A percentile compares a stretch with the other conserved stretches of the same genome.
phyloP scores from a whole-genome alignment of 352 stramenopile species.

The Halophytophthora polymorphica region DNA sequence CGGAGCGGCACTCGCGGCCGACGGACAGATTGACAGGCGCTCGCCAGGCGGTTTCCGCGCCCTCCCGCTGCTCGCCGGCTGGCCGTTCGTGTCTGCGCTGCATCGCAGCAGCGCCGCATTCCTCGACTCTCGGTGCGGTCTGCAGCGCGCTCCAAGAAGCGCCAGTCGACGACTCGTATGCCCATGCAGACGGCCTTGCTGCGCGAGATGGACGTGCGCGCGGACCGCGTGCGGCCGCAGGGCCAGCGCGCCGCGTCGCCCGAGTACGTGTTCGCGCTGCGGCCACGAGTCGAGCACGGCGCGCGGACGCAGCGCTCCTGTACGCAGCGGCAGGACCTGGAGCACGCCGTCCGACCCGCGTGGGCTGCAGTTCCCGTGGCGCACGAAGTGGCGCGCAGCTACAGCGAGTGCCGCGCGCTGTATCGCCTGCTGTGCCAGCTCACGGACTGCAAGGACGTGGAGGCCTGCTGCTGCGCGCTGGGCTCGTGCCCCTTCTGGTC shows the following conservation, averaged over 20 bases:
- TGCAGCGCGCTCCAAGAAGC: not conserved
- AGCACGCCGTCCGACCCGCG: conserved; percentile 15
- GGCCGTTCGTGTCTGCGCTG: no score
- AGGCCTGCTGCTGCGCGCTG: conserved; percentile 45
- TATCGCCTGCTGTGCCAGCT: conserved; percentile 38
- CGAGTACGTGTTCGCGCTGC: conserved; percentile 53
- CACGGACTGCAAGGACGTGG: conserved; percentile 37
- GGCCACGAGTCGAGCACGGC: conserved; percentile 13
- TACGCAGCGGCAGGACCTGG: conserved; percentile 22
- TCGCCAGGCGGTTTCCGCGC: no score
- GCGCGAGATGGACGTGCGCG: conserved; percentile 46
- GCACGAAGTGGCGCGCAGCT: conserved; percentile 48
- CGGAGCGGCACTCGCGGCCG: no score
- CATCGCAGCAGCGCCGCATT: no score
- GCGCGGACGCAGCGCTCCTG: conserved; percentile 1
- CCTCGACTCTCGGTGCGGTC: no score
- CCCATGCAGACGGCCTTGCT: conserved; percentile 39
- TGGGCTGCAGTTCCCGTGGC: conserved; percentile 14
- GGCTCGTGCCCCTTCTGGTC: conserved; percentile 63
- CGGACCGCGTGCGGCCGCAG: conserved; percentile 33
- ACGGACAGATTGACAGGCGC: no score
- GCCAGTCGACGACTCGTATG: not conserved
- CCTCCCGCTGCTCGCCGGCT: no score
- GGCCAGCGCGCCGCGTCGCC: conserved; percentile 16
- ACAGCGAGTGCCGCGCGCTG: conserved; percentile 50